phyloP scores from a whole-genome alignment of 1,139 yeast species.

The Pichia sp. region DNA sequence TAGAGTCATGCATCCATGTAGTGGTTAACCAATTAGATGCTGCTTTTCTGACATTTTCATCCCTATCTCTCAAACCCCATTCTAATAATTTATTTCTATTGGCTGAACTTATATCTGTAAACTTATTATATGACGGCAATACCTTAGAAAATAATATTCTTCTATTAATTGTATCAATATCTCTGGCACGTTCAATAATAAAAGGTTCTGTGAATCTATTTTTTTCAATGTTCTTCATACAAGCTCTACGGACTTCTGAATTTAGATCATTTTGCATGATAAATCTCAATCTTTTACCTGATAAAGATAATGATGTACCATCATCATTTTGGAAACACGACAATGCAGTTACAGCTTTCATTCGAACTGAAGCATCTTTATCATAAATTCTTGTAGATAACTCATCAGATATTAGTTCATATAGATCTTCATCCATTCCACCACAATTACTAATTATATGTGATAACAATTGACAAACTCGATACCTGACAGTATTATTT shows the following conservation, averaged over 20 bases:
- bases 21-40: conserved; percentile 64
- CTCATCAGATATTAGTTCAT: conserved; percentile 55
- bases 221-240: conserved; percentile 62
- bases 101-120: conserved; percentile 51
- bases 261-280: conserved; percentile 73
- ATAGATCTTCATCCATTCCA: conserved; percentile 70
- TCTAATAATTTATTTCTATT: conserved; percentile 60
- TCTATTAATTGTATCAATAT: conserved; percentile 64
- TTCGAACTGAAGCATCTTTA: conserved; percentile 70
- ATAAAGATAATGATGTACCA: conserved; percentile 38
- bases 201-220: conserved; percentile 48
- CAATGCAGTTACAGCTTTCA: conserved; percentile 76
- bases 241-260: conserved; percentile 87
- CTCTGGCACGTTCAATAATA: conserved; percentile 78
- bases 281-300: conserved; percentile 47
- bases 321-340: conserved; percentile 67
- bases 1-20: conserved; percentile 65
- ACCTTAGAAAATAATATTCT: conserved; percentile 65
- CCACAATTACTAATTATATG: conserved; percentile 66
- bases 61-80: conserved; percentile 90
- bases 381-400: conserved; percentile 65
- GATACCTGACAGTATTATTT: conserved; percentile 69
- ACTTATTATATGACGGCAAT: conserved; percentile 63
- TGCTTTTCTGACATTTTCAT: conserved; percentile 62
- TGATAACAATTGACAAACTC: conserved; percentile 76